phyloP scores from a whole-genome alignment of 768 basidiomycete species.

The Rhizopogon sp. region DNA sequence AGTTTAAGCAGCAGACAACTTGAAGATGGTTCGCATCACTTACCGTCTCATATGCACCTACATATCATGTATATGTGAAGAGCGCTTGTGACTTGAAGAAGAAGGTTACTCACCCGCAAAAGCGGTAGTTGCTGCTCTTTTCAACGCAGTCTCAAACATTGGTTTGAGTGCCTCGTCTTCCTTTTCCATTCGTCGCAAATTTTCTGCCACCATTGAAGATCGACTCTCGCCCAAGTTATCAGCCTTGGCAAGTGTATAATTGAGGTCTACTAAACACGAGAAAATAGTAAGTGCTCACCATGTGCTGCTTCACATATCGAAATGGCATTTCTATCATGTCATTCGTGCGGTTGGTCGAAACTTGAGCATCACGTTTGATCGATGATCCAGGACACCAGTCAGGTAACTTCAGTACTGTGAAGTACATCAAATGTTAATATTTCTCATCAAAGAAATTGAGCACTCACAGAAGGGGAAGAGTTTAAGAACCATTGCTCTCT shows the following conservation, averaged over 20 bases:
- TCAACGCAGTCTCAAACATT: conserved; percentile 5
- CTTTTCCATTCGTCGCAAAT: background rate
- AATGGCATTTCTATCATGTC: no score
- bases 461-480: background rate
- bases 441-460: background rate
- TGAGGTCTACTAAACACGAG: conserved; percentile 9
- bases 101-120: conserved; percentile 4
- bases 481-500: background rate
- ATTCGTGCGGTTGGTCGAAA: no score
- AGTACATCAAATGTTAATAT: background rate
- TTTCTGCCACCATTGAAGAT: conserved; percentile 8
- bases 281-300: background rate
- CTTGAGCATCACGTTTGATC: no score
- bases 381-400: background rate
- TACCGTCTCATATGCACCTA: no score
- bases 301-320: no score
- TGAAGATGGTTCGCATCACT: no score
- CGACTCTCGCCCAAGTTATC: conserved; percentile 16
- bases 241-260: conserved; percentile 1
- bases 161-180: conserved; percentile 1
- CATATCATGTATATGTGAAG: no score
- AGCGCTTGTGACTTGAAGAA: no score
- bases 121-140: conserved; percentile 5
- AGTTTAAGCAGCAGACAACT: no score
- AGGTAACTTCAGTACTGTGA: conserved; percentile 2